These are phyloP conservation scores for Anthracocystis walkeri DNA, from an alignment of 1,284 basidiomycete species.

Conservation along the genomic window DNA sequence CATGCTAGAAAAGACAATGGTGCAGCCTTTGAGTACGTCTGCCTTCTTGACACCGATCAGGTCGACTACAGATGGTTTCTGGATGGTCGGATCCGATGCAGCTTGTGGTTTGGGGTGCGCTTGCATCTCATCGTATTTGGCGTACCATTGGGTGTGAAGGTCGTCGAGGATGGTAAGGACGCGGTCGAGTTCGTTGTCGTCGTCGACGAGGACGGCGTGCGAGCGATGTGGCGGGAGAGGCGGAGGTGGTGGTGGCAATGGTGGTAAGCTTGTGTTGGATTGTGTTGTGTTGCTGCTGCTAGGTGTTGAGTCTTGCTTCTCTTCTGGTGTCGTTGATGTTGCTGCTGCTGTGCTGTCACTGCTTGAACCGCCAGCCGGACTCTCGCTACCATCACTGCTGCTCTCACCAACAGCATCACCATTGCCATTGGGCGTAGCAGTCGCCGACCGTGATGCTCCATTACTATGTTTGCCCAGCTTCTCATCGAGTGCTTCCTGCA, in stretches of 20 bases:
- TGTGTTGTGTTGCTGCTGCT: conserved; percentile 1
- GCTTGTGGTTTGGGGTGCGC: conserved; percentile 1
- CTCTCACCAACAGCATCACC: neutral
- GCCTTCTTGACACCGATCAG: conserved; percentile 86
- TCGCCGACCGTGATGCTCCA: conserved; percentile 27
- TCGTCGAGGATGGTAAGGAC: conserved; percentile 80
- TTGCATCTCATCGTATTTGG: conserved; percentile 28
- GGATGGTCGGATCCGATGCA: conserved; percentile 6
- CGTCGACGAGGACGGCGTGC: conserved; percentile 85
- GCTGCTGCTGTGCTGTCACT: conserved; percentile 45
- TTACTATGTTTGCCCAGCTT: conserved; percentile 74
- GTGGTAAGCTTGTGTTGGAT: conserved; percentile 4
- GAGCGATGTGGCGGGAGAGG: conserved; percentile 38
- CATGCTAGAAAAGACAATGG: conserved; percentile 90
- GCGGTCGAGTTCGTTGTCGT: conserved; percentile 85
- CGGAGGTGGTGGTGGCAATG: conserved; percentile 24
- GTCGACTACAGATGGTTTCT: conserved; percentile 71
- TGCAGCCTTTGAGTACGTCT: conserved; percentile 80
- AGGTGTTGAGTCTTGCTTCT: neutral
- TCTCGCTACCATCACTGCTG: conserved; percentile 18
- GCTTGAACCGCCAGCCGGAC: neutral
- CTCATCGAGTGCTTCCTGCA: conserved; percentile 75
- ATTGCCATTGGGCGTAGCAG: conserved; percentile 26
- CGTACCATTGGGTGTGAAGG: conserved; percentile 82
- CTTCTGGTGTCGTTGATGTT: conserved; percentile 2